phyloP scores from a whole-genome alignment of 2,329 filamentous ascomycete genomes.

The Exophiala alcalophila region DNA sequence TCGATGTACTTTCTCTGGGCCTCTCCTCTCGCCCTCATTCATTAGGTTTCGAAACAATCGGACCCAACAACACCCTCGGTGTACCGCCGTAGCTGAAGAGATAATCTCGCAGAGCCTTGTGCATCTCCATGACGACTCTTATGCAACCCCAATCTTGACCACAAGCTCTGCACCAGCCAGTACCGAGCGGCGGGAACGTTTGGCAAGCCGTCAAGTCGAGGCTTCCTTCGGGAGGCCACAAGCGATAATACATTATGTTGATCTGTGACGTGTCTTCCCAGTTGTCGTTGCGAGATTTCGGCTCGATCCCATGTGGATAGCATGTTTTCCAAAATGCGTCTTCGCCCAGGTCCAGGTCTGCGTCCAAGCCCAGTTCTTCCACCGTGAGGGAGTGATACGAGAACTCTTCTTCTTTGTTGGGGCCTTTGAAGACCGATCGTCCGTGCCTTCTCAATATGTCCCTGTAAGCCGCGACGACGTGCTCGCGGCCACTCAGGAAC shows the following conservation, averaged over 20 bases:
- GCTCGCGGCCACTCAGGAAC: constrained; percentile 12
- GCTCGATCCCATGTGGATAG: constrained; percentile 13
- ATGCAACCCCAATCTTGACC: background rate
- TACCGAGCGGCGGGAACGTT: background rate
- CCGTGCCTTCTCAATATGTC: constrained; percentile 7
- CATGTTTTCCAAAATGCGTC: constrained; percentile 16
- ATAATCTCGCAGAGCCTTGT: background rate
- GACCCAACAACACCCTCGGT: no score
- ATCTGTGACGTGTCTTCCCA: constrained; percentile 7
- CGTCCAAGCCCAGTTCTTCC: background rate
- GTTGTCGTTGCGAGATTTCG: constrained; percentile 10
- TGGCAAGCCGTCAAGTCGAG: background rate
- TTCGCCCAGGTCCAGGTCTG: background rate
- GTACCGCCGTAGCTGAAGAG: constrained; percentile 1
- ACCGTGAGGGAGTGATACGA: background rate
- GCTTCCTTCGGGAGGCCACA: background rate
- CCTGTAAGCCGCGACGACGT: constrained; percentile 6
- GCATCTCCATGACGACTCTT: background rate
- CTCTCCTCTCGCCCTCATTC: no score
- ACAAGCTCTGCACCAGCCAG: background rate
- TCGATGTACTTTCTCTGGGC: no score
- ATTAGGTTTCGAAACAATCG: no score
- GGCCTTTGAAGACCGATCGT: background rate
- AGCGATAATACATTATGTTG: background rate
- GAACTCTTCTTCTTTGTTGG: background rate